Conservation (phyloP, 805 yeast species). For the Novakomyces olei region DNA sequence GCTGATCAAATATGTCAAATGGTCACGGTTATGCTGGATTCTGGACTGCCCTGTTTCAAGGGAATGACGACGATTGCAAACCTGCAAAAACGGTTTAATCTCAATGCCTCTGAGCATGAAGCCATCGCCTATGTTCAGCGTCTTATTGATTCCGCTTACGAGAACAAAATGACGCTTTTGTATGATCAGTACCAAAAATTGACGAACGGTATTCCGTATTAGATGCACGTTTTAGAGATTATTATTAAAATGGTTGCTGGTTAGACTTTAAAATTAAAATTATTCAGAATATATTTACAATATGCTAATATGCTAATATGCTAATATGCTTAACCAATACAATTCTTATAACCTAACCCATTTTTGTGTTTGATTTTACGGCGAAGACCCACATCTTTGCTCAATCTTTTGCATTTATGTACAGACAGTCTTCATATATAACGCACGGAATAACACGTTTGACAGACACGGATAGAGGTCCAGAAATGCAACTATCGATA, state of each 20-base stretch:
- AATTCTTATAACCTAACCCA: not conserved
- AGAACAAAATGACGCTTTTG: conserved; percentile 75
- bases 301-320: no score
- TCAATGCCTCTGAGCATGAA: conserved; percentile 58
- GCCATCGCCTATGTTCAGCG: conserved; percentile 60
- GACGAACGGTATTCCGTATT: conserved; percentile 94
- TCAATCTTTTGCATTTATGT: no score
- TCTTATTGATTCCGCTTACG: conserved; percentile 59
- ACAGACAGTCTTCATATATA: no score
- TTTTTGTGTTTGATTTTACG: not conserved
- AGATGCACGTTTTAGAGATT: no score
- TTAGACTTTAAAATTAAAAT: no score
- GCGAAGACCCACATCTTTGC: not conserved
- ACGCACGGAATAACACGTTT: no score
- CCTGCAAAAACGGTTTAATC: conserved; percentile 56
- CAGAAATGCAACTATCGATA: no score
- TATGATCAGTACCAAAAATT: conserved; percentile 93
- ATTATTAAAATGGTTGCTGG: no score
- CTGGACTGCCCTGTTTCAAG: conserved; percentile 92
- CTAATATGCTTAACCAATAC: no score
- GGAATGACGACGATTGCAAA: conserved; percentile 58
- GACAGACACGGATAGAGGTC: no score
- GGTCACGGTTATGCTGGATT: conserved; percentile 79
- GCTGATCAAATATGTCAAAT: conserved; percentile 67
- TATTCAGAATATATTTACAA: no score